phyloP scores from a whole-genome alignment of 75 land plant species.

The Picea sitchensis region DNA sequence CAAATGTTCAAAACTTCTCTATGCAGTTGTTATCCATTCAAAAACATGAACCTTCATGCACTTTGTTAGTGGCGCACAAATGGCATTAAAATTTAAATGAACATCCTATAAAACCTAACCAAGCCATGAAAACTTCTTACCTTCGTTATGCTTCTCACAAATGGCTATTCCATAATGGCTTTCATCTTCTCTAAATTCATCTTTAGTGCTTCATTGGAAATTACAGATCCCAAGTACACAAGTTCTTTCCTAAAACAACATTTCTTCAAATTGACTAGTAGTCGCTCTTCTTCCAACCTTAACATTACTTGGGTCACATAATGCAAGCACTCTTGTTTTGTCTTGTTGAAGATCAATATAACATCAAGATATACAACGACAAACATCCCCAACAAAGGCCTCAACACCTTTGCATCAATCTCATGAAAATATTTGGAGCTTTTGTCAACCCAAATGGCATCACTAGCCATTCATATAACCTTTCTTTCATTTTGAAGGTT shows the following conservation, averaged over 20 bases:
- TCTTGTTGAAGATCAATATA: too few relatives aligned
- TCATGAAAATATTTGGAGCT: too few relatives aligned
- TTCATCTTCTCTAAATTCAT: too few relatives aligned
- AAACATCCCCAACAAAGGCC: not conserved
- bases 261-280: not conserved
- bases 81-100: not conserved
- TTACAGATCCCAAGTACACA: not conserved
- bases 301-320: too few relatives aligned
- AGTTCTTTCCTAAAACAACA: not conserved
- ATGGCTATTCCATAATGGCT: not conserved
- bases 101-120: not conserved
- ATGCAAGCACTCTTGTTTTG: too few relatives aligned
- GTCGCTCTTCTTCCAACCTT: not conserved
- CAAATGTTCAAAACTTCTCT: not conserved
- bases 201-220: not conserved
- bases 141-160: not conserved
- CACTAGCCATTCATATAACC: conserved; percentile 4
- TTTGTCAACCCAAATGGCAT: conserved; percentile 17
- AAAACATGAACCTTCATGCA: not conserved
- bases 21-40: not conserved
- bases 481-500: conserved; percentile 1
- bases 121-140: not conserved
- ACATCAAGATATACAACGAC: too few relatives aligned
- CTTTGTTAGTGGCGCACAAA: not conserved
- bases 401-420: not conserved